Conservation (phyloP, 2,329 filamentous ascomycete genomes). For the Nemania sp. region DNA sequence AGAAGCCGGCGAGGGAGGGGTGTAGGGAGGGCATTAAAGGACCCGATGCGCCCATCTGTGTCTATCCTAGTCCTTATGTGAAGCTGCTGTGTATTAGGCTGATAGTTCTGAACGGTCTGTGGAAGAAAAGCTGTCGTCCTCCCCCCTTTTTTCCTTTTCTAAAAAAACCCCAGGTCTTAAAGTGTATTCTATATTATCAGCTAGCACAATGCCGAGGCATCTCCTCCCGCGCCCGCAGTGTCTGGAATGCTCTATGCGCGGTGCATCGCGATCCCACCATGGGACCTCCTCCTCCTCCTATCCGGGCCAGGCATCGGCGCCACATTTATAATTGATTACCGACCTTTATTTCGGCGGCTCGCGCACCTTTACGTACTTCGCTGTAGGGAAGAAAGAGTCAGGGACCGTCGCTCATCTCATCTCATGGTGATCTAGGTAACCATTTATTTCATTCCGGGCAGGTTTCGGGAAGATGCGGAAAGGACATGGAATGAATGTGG, state of each 20-base stretch:
- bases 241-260: constrained; percentile 23
- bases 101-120: constrained; percentile 4
- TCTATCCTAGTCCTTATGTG: constrained; percentile 19
- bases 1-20: constrained; percentile 13
- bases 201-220: constrained; percentile 8
- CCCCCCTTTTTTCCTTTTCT: neutral
- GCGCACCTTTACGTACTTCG: constrained; percentile 32
- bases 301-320: neutral
- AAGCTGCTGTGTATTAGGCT: constrained; percentile 12
- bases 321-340: neutral
- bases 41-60: neutral
- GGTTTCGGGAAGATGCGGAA: neutral
- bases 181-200: constrained; percentile 16
- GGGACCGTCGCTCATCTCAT: neutral
- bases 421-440: neutral
- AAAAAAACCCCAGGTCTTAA: constrained; percentile 17
- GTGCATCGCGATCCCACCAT: constrained; percentile 2
- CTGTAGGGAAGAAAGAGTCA: neutral
- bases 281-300: neutral
- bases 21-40: constrained; percentile 19
- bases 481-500: neutral
- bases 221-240: constrained; percentile 18
- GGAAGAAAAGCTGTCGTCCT: constrained; percentile 2
- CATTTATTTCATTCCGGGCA: neutral
- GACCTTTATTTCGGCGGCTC: constrained; percentile 19